phyloP scores from a whole-genome alignment of 441 rosid species.

The Cnidoscolus chayamansa region DNA sequence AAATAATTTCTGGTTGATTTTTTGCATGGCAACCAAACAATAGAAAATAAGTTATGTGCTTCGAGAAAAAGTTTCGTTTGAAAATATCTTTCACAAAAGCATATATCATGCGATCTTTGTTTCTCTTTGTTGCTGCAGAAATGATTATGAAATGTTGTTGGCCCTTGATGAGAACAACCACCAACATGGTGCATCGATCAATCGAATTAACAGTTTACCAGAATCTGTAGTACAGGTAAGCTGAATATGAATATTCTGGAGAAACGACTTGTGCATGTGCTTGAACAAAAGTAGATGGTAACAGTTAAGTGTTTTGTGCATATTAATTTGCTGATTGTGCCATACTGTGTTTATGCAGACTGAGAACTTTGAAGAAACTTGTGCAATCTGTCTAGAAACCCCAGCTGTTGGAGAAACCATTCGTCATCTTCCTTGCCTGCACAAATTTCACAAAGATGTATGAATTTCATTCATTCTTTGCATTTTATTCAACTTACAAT shows the following conservation, averaged over 20 bases:
- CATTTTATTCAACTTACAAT: not conserved
- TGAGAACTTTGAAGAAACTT: conserved; percentile 58
- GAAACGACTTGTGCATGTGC: not conserved
- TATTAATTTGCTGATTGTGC: conserved; percentile 19
- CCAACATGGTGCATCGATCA: conserved; percentile 60
- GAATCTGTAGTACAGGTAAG: conserved; percentile 74
- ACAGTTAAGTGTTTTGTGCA: not conserved
- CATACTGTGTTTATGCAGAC: conserved; percentile 41
- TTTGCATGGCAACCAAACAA: too few species aligned
- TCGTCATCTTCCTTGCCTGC: conserved; percentile 95
- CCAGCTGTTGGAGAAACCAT: conserved; percentile 73
- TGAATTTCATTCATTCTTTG: conserved; percentile 20
- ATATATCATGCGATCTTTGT: not conserved
- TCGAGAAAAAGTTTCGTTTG: too few species aligned
- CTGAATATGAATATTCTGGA: not conserved
- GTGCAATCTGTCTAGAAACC: conserved; percentile 79
- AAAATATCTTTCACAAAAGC: too few species aligned
- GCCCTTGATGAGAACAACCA: conserved; percentile 75
- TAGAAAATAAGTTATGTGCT: too few species aligned
- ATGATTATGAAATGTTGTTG: conserved; percentile 87
- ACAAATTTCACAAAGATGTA: conserved; percentile 93
- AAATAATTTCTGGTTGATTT: too few species aligned
- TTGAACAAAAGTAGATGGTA: conserved; percentile 1
- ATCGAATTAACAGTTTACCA: conserved; percentile 74
- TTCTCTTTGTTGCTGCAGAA: conserved; percentile 42